Percentiles rank a stretch among this genome's conserved stretches.
Conservation (phyloP, 129 eudicot species). For the Logfia minima region DNA sequence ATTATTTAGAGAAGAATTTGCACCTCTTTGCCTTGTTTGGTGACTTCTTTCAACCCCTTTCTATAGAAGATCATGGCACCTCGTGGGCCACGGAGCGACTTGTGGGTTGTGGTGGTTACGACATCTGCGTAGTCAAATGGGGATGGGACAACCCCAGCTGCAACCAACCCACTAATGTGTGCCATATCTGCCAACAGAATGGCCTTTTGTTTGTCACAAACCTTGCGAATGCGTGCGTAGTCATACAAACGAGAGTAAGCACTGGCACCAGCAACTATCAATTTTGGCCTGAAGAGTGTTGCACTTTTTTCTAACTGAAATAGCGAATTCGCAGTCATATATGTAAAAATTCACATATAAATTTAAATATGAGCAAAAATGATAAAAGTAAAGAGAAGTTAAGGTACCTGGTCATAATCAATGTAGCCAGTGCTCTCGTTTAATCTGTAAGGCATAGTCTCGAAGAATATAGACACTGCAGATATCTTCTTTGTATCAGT, state of each 20-base stretch:
- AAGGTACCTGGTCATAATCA: slow-evolving; percentile 89
- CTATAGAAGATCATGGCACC: slow-evolving; percentile 98
- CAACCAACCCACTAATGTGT: slow-evolving; percentile 92
- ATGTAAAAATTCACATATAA: neutral
- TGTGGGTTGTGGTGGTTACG: slow-evolving; percentile 95
- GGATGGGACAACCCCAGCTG: slow-evolving; percentile 91
- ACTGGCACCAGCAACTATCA: slow-evolving; percentile 98
- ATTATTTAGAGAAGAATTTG: neutral
- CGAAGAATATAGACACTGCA: slow-evolving; percentile 88
- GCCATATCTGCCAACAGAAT: slow-evolving; percentile 92
- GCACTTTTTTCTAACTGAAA: slow-evolving; percentile 97
- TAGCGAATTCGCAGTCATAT: slow-evolving; percentile 22
- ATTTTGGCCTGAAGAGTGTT: slow-evolving; percentile 92
- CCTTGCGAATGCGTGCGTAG: slow-evolving; percentile 85
- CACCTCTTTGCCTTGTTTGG: slow-evolving; percentile 95
- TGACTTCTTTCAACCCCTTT: slow-evolving; percentile 87
- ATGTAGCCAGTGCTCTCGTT: slow-evolving; percentile 89
- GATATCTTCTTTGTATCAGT: slow-evolving; percentile 99
- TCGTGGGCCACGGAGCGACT: slow-evolving; percentile 99
- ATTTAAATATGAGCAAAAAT: neutral
- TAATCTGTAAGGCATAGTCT: slow-evolving; percentile 99
- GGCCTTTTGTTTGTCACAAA: slow-evolving; percentile 93
- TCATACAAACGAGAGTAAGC: slow-evolving; percentile 96
- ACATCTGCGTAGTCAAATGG: slow-evolving; percentile 96
- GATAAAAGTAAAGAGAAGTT: neutral